Base-by-base conservation (phyloP, 2,329 filamentous ascomycete species). In the Fusarium brachygibbosum region DNA sequence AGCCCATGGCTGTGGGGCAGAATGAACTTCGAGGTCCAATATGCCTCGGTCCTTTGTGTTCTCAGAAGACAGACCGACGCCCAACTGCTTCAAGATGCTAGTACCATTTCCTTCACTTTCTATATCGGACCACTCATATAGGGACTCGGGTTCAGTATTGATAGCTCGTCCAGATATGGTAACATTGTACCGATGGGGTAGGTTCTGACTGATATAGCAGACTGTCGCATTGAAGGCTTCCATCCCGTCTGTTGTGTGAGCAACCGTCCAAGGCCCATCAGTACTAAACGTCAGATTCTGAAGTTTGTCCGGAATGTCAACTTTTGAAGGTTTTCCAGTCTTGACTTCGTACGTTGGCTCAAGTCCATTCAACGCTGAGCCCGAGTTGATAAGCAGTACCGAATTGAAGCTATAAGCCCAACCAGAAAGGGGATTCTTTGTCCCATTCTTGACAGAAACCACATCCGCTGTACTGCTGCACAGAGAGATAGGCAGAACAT, bases 141-240 rank as follows among this genome's bases (percentile, higher is more conserved):
- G 5, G n/a, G 42, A 59, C 14, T 25, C 41, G 6, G 64, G 64
- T 19, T 67, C 64, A 1, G 56, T 38, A 3, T 53, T 5, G 12
- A 65, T n/a, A 23, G 55, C 35, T 12, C 48, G 42, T 5, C 64
- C 64, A 0, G 38, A 37, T 34, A 67, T 67, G 6, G 60, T 65
- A 9, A 65, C 60, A 7, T 67, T 50, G 9, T 51, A 64, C 5
- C 38, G 52, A 13, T 56, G 51, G 5, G 60, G 60, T 4, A 60
- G 37, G 19, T 56, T 57, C 6, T 51, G 48, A 23, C 53, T 64
- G 34, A 65, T 46, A 5, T 61, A 58, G 9, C 40, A 67, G 21
- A 50, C 13, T 14, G 38, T 48, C 0, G 45, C 61, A 5, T 44
- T 42, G 19, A 61, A 55, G 1, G 42, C 62, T 14, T 67, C 55